Evolutionary conservation across 2,329 filamentous ascomycete genomes (phyloP).

Genomic region (Fusarium succisae): DNA sequence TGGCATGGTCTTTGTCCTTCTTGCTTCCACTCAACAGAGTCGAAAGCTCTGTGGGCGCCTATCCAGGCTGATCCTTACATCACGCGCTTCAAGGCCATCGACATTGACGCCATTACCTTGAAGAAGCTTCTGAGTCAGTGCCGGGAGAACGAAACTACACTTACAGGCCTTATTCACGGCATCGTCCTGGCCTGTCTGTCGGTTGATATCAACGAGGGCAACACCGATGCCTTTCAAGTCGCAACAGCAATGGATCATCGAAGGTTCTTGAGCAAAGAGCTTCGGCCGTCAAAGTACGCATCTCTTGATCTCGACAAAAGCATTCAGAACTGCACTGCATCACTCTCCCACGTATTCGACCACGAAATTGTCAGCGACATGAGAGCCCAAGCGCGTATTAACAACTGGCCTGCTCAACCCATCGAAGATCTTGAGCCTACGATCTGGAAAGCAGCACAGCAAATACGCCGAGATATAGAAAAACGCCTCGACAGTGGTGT

Average conservation of each 20-base stretch:
- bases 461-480: not conserved
- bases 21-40: not conserved
- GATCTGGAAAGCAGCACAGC: constrained; percentile 2
- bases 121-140: not conserved
- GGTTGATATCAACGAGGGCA: not conserved
- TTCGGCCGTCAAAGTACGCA: not conserved
- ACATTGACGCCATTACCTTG: fast-evolving
- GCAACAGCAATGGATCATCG: not conserved
- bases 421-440: not conserved
- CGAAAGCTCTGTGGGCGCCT: not conserved
- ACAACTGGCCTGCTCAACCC: not conserved
- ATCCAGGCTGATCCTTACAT: not conserved
- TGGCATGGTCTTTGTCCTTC: not conserved
- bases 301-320: not conserved
- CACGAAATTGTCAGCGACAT: not conserved
- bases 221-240: not conserved
- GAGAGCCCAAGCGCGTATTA: not conserved
- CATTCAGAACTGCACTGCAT: not conserved
- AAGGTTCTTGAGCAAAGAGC: not conserved
- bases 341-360: not conserved
- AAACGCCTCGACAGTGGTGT: not conserved
- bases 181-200: not conserved
- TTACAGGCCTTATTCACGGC: not conserved
- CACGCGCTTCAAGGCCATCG: not conserved
- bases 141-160: not conserved